Evolutionary conservation across 345 rosid species (phyloP).

Genomic region (Gynandropsis gynandra): DNA sequence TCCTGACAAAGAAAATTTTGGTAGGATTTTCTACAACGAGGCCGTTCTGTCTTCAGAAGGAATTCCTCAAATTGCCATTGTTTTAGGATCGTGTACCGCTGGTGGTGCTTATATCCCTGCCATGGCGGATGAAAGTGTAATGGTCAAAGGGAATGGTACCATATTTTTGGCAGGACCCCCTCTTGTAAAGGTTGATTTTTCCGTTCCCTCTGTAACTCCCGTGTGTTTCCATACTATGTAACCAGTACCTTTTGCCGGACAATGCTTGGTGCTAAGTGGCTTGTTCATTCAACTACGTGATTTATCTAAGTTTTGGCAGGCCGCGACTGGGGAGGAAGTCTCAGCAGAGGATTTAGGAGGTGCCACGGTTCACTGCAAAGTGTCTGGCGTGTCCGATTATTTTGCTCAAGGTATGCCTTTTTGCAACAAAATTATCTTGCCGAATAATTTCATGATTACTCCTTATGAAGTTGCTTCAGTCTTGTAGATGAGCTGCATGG

Average conservation of each 20-base stretch:
- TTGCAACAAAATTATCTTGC: not conserved
- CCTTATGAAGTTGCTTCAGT: constrained; percentile 25
- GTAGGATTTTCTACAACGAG: constrained; percentile 89
- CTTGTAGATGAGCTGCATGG: constrained; percentile 88
- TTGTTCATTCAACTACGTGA: too few relatives aligned
- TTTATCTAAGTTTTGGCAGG: constrained; percentile 67
- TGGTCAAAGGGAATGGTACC: constrained; percentile 97
- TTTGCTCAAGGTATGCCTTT: constrained; percentile 79
- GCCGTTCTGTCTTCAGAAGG: constrained; percentile 88
- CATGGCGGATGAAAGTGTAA: constrained; percentile 98
- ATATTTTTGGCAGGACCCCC: constrained; percentile 97
- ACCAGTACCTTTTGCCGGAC: too few relatives aligned
- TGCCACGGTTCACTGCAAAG: constrained; percentile 80
- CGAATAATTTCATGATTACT: constrained; percentile 3
- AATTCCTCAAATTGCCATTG: constrained; percentile 90
- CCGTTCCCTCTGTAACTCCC: not conserved
- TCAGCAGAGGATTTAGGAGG: constrained; percentile 96
- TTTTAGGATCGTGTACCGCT: constrained; percentile 90
- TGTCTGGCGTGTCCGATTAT: constrained; percentile 91
- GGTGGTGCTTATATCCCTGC: constrained; percentile 99
- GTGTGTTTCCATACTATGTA: too few relatives aligned
- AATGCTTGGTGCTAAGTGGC: too few relatives aligned
- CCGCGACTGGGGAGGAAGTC: constrained; percentile 95
- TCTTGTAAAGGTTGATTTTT: constrained; percentile 65
- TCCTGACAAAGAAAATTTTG: constrained; percentile 93